Evolutionary conservation across 2,329 filamentous ascomycete species (phyloP), one percentile per base, ranked within the genome.

Genomic region (Penicillium freii): DNA sequence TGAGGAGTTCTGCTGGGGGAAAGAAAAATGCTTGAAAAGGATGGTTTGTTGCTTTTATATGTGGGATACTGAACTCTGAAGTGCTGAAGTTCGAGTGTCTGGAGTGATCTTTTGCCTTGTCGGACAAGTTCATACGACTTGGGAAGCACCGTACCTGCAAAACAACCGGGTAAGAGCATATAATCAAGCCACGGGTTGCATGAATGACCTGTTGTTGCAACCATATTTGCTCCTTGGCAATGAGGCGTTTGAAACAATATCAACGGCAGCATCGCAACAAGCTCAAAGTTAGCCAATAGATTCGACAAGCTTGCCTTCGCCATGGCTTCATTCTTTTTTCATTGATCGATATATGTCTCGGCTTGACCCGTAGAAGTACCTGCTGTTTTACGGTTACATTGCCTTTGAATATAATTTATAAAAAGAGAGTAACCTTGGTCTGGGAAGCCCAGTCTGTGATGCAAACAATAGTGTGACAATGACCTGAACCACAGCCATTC

Each of bases 311-410:
- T 36, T 10, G 38, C 49, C 15, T 23, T 45, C 33, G 34, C 8
- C 38, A 11, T 40, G 17, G 23, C 44, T 45, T 15, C 15, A 21
- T 19, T 27, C 33, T 25, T 53, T 39, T 23, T 9, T 11, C 11
- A 46, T 46, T 40, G 40, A 44, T 54, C 31, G 19, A 55, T 44
- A 51, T 34, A 51, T 61, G 49, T 60, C 58, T 65, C 56, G 19
- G 46, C 19, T 51, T 50, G 36, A 51, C 23, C 15, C 27, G 45
- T 31, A 33, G n/a, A 43, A 36, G 34, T 33, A 3, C 34, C 11
- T 19, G 29, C 34, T 56, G 57, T 49, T 64, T 21, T 47, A 59
- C 53, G 44, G 61, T 65, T 66, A 64, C 64, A 65, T 65, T 56
- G 40, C 23, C 13, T 39, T 10, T 34, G 3, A 29, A 44, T 29